A percentile compares a stretch with the other conserved stretches of the same genome.
phyloP scores from a whole-genome alignment of 306 rosid genomes.

The Sphenostylis stenocarpa region DNA sequence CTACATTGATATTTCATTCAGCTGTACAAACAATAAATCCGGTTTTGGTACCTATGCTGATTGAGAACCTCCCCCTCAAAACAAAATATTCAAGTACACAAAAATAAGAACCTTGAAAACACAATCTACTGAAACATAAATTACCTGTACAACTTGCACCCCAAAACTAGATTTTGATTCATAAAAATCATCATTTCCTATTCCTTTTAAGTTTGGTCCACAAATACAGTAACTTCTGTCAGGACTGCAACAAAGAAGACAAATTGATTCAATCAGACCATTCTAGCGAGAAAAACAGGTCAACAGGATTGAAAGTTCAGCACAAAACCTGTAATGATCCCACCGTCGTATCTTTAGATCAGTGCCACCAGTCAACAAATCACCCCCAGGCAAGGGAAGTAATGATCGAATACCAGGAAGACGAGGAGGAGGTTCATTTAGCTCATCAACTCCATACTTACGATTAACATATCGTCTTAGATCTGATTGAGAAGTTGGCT shows the following conservation, averaged over 20 bases:
- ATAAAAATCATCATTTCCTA: constrained; percentile 72
- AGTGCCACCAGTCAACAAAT: constrained; percentile 89
- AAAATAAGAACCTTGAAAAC: not conserved
- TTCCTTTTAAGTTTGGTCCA: constrained; percentile 88
- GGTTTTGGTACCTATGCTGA: not conserved
- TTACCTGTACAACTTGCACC: constrained; percentile 96
- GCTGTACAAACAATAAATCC: not conserved
- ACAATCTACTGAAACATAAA: constrained; percentile 7
- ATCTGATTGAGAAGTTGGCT: constrained; percentile 58
- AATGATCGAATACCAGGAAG: constrained; percentile 87
- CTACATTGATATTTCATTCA: constrained; percentile 4
- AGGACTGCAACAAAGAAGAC: constrained; percentile 62
- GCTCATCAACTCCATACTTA: constrained; percentile 87
- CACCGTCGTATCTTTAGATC: constrained; percentile 95
- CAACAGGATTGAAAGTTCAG: constrained; percentile 24
- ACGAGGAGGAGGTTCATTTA: constrained; percentile 83
- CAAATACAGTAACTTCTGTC: constrained; percentile 85
- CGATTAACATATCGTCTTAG: constrained; percentile 73
- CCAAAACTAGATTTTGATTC: constrained; percentile 82
- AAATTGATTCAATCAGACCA: constrained; percentile 15
- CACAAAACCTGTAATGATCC: constrained; percentile 81
- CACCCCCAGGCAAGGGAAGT: constrained; percentile 97
- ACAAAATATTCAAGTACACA: constrained; percentile 17
- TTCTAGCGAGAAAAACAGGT: constrained; percentile 13
- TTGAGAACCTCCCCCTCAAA: not conserved